A percentile compares a stretch with the other conserved stretches of the same genome.
These are phyloP conservation scores for Porogramme epimiltina DNA, from an alignment of 1,284 basidiomycete species.

Conservation along the genomic window DNA sequence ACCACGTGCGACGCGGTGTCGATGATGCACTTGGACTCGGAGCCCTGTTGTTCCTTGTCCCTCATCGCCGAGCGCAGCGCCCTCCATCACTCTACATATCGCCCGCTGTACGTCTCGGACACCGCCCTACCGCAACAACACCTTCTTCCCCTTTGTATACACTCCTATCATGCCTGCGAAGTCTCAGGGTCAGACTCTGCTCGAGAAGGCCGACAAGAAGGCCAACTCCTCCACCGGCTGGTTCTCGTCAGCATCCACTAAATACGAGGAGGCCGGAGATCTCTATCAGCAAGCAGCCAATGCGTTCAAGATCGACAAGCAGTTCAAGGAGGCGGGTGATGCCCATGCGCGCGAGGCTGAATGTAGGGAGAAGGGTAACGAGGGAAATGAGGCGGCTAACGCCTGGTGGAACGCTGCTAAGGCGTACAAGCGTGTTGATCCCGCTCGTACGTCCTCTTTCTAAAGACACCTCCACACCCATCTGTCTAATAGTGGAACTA, in stretches of 20 bases:
- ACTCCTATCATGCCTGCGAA: slow-evolving; percentile 41
- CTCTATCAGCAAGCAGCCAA: slow-evolving; percentile 95
- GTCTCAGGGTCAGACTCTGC: slow-evolving; percentile 66
- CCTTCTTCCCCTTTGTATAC: background rate
- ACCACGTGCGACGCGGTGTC: slow-evolving; percentile 23
- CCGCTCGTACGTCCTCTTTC: slow-evolving; percentile 63
- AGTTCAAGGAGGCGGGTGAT: slow-evolving; percentile 89
- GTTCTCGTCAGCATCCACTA: slow-evolving; percentile 81
- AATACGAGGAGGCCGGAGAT: slow-evolving; percentile 93
- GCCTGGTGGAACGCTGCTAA: slow-evolving; percentile 98
- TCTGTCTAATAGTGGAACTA: background rate
- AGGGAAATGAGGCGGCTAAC: slow-evolving; percentile 91
- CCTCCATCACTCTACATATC: background rate
- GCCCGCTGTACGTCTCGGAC: background rate
- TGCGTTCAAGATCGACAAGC: slow-evolving; percentile 92
- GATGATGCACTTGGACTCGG: background rate
- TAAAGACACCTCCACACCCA: too few relatives aligned
- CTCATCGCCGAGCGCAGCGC: background rate
- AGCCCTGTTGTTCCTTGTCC: background rate
- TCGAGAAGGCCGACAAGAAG: slow-evolving; percentile 93
- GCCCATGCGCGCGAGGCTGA: slow-evolving; percentile 89
- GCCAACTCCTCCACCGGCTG: slow-evolving; percentile 81
- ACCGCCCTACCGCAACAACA: background rate
- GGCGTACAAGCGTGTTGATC: slow-evolving; percentile 87
- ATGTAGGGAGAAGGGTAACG: slow-evolving; percentile 85